Conservation (phyloP, 176 grass and related monocot genomes). For the Ensete glaucum region DNA sequence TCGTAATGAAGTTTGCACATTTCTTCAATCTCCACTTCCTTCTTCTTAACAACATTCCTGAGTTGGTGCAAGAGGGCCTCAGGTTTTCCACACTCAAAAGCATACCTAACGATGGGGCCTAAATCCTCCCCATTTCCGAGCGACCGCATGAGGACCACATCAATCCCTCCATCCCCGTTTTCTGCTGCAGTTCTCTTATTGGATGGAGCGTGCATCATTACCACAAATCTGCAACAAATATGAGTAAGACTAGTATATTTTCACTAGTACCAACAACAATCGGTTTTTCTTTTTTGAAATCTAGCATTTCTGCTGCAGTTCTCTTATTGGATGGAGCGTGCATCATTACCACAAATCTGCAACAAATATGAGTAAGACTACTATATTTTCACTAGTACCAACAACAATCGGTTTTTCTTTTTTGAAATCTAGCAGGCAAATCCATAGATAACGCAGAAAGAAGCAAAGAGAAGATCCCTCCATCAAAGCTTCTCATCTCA, state of each 20-base stretch:
- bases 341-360: slow-evolving; percentile 19
- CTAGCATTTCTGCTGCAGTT: slow-evolving; percentile 36
- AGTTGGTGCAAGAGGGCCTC: slow-evolving; percentile 69
- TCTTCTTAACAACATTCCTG: slow-evolving; percentile 72
- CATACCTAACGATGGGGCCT: slow-evolving; percentile 67
- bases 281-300: too few relatives aligned
- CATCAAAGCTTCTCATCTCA: background rate
- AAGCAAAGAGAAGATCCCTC: background rate
- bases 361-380: background rate
- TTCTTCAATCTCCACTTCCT: slow-evolving; percentile 91
- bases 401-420: background rate
- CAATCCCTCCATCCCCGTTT: slow-evolving; percentile 49
- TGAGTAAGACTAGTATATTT: background rate
- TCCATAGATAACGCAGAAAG: too few relatives aligned
- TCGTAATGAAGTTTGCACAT: slow-evolving; percentile 78
- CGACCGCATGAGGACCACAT: slow-evolving; percentile 31
- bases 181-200: slow-evolving; percentile 53
- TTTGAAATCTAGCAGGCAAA: too few relatives aligned
- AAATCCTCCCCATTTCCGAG: slow-evolving; percentile 80
- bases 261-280: background rate
- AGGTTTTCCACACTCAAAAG: slow-evolving; percentile 69
- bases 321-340: slow-evolving; percentile 58
- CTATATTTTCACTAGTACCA: background rate
- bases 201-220: slow-evolving; percentile 40
- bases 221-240: background rate